Conservation (phyloP, 2,329 filamentous ascomycete species). For the Rasamsonia emersonii region DNA sequence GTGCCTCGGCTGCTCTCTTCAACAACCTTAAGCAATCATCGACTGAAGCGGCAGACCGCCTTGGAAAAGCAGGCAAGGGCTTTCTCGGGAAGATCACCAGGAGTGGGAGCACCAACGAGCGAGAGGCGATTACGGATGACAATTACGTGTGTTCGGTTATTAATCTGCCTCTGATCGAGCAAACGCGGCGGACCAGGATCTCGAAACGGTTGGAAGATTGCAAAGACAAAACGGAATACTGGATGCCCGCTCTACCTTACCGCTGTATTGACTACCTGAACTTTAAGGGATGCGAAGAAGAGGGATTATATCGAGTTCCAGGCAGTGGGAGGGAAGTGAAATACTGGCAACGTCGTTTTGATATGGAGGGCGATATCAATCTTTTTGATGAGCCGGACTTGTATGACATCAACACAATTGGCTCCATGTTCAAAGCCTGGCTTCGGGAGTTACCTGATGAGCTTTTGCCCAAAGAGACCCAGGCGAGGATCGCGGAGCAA, state of each 20-base stretch:
- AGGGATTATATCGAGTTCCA: conserved; percentile 86
- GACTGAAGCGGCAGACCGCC: conserved; percentile 62
- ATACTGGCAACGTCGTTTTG: conserved; percentile 87
- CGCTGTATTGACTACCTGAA: conserved; percentile 94
- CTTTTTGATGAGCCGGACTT: conserved; percentile 79
- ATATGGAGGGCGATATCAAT: conserved; percentile 81
- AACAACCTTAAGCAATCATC: conserved; percentile 65
- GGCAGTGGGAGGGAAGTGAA: conserved; percentile 86
- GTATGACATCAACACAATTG: conserved; percentile 94
- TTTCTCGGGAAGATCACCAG: conserved; percentile 71
- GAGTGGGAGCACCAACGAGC: conserved; percentile 58
- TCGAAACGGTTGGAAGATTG: conserved; percentile 82
- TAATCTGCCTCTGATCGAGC: conserved; percentile 76
- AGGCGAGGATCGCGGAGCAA: conserved; percentile 70
- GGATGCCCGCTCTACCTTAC: conserved; percentile 96
- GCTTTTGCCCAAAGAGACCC: conserved; percentile 75
- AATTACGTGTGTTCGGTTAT: conserved; percentile 79
- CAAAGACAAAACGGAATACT: conserved; percentile 92
- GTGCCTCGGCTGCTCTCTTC: conserved; percentile 56
- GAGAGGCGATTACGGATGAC: conserved; percentile 67
- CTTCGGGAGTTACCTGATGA: conserved; percentile 90
- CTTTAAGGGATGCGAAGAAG: conserved; percentile 86
- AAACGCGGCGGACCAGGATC: conserved; percentile 84
- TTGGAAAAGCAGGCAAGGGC: conserved; percentile 67
- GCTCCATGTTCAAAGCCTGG: conserved; percentile 95